These are phyloP conservation scores for Trebouxia gelatinosa DNA, from an alignment of 163 green algal genomes.

Conservation along the genomic window DNA sequence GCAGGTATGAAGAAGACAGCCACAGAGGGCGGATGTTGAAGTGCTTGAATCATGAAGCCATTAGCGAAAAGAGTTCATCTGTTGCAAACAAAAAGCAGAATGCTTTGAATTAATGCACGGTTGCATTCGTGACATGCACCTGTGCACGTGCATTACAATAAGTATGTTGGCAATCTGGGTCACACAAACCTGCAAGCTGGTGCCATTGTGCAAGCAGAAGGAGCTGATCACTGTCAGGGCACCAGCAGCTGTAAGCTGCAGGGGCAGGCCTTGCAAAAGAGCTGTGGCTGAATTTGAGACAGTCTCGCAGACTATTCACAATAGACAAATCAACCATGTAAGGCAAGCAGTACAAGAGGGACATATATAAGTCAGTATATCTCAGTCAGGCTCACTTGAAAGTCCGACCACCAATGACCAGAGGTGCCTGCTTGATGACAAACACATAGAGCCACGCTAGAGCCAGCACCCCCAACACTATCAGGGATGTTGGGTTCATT, in stretches of 20 bases:
- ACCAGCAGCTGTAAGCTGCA: not conserved
- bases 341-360: too few relatives aligned
- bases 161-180: not conserved
- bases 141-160: too few relatives aligned
- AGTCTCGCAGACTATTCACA: too few relatives aligned
- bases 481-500: slow-evolving; percentile 54
- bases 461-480: slow-evolving; percentile 67
- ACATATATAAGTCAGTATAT: too few relatives aligned
- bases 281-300: not conserved
- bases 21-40: too few relatives aligned
- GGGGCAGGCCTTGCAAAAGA: not conserved
- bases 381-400: slow-evolving; percentile 57
- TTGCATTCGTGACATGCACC: too few relatives aligned
- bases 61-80: too few relatives aligned
- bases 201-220: slow-evolving; percentile 5
- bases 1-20: not conserved
- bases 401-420: slow-evolving; percentile 73
- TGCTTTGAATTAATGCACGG: not conserved
- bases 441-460: slow-evolving; percentile 81
- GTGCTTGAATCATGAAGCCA: too few relatives aligned
- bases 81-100: not conserved
- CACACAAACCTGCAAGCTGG: not conserved
- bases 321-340: too few relatives aligned
- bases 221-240: not conserved
- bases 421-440: slow-evolving; percentile 62